These are phyloP conservation scores for Meyerozyma guilliermondii DNA, from an alignment of 1,139 yeast species.

Conservation along the genomic window DNA sequence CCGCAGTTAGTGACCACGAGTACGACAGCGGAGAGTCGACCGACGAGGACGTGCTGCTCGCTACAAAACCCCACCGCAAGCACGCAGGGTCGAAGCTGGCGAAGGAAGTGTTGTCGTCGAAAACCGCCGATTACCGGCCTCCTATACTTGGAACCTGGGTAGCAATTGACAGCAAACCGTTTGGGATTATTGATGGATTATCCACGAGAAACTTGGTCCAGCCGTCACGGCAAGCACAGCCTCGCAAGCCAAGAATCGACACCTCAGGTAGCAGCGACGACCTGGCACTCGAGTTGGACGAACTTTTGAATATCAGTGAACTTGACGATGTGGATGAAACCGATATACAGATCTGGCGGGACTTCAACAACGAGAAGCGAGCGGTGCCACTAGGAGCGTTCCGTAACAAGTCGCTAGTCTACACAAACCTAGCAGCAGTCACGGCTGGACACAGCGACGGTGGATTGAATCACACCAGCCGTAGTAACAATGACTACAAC, in stretches of 20 bases:
- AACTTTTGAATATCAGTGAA: constrained; percentile 81
- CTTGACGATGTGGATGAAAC: constrained; percentile 73
- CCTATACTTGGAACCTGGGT: constrained; percentile 93
- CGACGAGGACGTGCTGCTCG: constrained; percentile 78
- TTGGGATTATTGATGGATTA: constrained; percentile 90
- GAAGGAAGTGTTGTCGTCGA: constrained; percentile 83
- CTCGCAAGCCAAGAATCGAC: constrained; percentile 6
- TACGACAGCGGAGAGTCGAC: constrained; percentile 77
- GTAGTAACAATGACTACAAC: constrained; percentile 16
- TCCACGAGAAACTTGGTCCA: constrained; percentile 68
- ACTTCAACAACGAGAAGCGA: constrained; percentile 45
- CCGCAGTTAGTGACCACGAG: constrained; percentile 17
- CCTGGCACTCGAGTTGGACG: constrained; percentile 72
- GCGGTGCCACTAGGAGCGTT: constrained; percentile 85
- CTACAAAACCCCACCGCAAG: constrained; percentile 54
- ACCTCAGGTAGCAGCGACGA: constrained; percentile 36
- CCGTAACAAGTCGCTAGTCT: constrained; percentile 64
- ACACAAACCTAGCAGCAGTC: constrained; percentile 10
- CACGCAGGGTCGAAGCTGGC: constrained; percentile 69
- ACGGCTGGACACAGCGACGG: constrained; percentile 13
- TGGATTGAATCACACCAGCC: constrained; percentile 20
- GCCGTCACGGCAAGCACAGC: constrained; percentile 7
- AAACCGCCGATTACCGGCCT: constrained; percentile 80
- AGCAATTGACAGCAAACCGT: constrained; percentile 72
- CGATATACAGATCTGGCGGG: constrained; percentile 48